A percentile compares a stretch with the other conserved stretches of the same genome.
These are phyloP conservation scores for Leccinum pallidistipes DNA, from an alignment of 1,284 basidiomycete genomes.

Conservation along the genomic window DNA sequence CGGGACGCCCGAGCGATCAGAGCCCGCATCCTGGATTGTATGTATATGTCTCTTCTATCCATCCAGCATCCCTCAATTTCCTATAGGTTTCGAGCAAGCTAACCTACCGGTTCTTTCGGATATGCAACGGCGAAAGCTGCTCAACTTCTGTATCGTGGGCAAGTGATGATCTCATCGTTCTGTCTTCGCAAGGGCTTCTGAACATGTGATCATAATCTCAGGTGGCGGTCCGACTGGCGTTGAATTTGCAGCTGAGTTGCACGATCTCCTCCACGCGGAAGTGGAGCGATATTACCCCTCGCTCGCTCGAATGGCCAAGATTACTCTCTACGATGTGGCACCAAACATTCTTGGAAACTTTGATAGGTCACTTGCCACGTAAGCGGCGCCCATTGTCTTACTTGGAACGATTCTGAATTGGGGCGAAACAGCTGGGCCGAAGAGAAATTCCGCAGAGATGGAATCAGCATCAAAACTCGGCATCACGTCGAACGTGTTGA, in stretches of 20 bases:
- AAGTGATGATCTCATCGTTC: conserved; percentile 27
- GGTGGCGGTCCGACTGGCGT: conserved; percentile 79
- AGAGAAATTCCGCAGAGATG: conserved; percentile 74
- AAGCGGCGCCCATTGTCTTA: conserved; percentile 23
- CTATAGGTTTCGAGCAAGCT: conserved; percentile 74
- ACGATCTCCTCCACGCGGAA: conserved; percentile 81
- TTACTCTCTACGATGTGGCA: conserved; percentile 79
- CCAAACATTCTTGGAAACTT: conserved; percentile 82
- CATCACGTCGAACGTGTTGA: conserved; percentile 82
- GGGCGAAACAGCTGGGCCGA: conserved; percentile 57
- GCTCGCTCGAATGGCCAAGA: conserved; percentile 63
- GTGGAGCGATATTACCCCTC: conserved; percentile 65
- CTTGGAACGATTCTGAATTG: conserved; percentile 10
- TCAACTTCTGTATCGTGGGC: conserved; percentile 83
- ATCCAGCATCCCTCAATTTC: conserved; percentile 2
- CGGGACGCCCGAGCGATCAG: conserved; percentile 82
- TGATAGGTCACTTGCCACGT: conserved; percentile 69
- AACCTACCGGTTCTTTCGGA: conserved; percentile 70
- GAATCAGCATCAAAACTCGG: conserved; percentile 73
- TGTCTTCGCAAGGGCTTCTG: background rate
- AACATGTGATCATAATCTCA: conserved; percentile 22
- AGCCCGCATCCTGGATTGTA: conserved; percentile 71
- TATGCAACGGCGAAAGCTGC: conserved; percentile 61
- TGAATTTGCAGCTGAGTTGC: conserved; percentile 85
- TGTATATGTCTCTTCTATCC: conserved; percentile 20